Base-by-base conservation (phyloP, 129 eudicot genomes). In the Saposhnikovia divaricata region DNA sequence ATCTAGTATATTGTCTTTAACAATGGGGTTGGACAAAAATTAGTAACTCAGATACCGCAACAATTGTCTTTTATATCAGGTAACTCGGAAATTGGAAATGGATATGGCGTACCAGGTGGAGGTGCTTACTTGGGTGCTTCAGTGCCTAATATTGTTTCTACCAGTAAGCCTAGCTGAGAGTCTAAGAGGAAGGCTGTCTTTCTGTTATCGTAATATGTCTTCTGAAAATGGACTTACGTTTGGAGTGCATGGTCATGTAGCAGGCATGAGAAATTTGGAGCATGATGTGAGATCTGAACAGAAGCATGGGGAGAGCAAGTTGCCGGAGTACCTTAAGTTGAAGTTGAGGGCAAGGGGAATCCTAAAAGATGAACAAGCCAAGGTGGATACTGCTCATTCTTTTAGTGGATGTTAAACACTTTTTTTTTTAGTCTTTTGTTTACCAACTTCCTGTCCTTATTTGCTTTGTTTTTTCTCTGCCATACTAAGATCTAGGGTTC, bases 101-200 rank as follows among this genome's bases (percentile, higher is more conserved):
- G 98, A 38, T 95, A 95, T 77, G 98, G 98, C 63, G 96, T 95
- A 77, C 98, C 98, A 28, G 98, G 98, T 84, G 97, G 98, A 78
- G 96, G 92, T 79, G 97, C 96, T 87, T 92, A 95, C 80, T 71
- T 84, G 75, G 82, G 88, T 79, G 82, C 87, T 77, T 82, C 88
- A 42, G 69, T 61, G 76, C 76, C 90, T 48, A 81, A 83, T 55
- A 57, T 73, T 72, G 43, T 59, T 45, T 59, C 79, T 46, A 39
- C 82, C 57, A 81, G 90, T 90, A 89, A 84, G 83, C 78, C 25
- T 53, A 78, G 55, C 72, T 69, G 55, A 55, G 21, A 13, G 47
- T 42, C 51, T 53, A 23, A 74, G 47, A 68, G 70, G 78, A 65
- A 48, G 48, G 74, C 31, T 40, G 3, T 42, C 14, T 43, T 40